Percentiles rank a stretch among this genome's conserved stretches.
These are phyloP conservation scores for Xylaria intraflava DNA, from an alignment of 495 filamentous ascomycete species.

Conservation along the genomic window DNA sequence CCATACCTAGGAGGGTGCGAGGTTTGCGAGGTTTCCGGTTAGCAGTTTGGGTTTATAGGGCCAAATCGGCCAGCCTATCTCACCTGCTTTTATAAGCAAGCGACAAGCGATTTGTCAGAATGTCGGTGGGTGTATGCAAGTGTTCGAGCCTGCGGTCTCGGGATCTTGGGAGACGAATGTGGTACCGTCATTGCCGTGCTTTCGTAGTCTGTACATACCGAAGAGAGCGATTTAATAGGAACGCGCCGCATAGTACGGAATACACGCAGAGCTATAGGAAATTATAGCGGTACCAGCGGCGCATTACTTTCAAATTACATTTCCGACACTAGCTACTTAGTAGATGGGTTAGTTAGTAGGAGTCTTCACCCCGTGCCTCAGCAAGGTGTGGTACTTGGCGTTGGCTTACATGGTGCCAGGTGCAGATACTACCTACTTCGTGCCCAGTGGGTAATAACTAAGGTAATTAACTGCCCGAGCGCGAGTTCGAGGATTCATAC, in stretches of 20 bases:
- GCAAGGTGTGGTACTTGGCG: background rate
- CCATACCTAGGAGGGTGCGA: too few species aligned
- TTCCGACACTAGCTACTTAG: too few species aligned
- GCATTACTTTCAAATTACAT: background rate
- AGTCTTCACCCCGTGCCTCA: background rate
- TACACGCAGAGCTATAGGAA: too few species aligned
- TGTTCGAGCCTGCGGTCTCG: background rate
- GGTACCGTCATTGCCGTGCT: too few species aligned
- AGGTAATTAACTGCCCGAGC: too few species aligned
- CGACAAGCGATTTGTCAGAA: conserved; percentile 10
- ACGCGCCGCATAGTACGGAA: too few species aligned
- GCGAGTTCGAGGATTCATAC: too few species aligned
- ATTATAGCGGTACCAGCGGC: background rate
- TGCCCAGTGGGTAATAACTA: too few species aligned
- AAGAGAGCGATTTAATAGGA: too few species aligned
- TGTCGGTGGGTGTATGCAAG: conserved; percentile 1
- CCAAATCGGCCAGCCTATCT: conserved; percentile 3
- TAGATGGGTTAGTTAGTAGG: too few species aligned
- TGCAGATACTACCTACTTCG: background rate
- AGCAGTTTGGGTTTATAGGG: conserved; percentile 1
- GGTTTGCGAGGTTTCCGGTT: too few species aligned
- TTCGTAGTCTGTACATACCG: too few species aligned
- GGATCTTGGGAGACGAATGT: conserved; percentile 3
- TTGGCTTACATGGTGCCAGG: background rate
- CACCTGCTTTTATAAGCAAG: background rate